A percentile compares a stretch with the other conserved stretches of the same genome.
Conservation (phyloP, 257 asterid genomes). For the Ilex aquifolium region DNA sequence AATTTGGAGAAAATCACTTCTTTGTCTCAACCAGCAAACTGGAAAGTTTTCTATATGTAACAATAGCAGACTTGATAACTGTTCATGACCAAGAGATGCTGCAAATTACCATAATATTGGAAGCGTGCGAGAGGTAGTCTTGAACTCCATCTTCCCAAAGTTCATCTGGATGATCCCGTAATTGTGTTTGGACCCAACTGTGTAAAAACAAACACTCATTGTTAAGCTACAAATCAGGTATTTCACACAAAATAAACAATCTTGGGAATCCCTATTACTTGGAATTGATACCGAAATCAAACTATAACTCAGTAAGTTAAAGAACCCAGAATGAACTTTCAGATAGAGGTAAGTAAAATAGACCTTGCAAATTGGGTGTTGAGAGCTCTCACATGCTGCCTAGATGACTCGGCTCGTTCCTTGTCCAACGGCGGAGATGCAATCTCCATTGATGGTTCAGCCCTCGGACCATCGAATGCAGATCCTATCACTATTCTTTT, state of each 20-base stretch:
- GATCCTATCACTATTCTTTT: constrained; percentile 59
- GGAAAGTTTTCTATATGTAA: not conserved
- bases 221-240: constrained; percentile 6
- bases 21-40: not conserved
- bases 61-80: not conserved
- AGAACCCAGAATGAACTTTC: not conserved
- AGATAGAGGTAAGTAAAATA: not conserved
- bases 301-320: not conserved
- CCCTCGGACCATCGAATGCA: constrained; percentile 34
- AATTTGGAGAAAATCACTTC: not conserved
- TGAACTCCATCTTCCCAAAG: constrained; percentile 96
- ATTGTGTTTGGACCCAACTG: constrained; percentile 93
- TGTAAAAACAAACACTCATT: constrained; percentile 7
- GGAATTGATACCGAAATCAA: too few species aligned
- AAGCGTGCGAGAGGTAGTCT: constrained; percentile 83
- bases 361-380: constrained; percentile 91
- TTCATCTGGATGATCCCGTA: constrained; percentile 90
- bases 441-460: constrained; percentile 36
- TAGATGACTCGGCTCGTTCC: constrained; percentile 80
- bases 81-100: not conserved
- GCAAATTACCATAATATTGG: constrained; percentile 59
- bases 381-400: constrained; percentile 93
- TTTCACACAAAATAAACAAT: constrained; percentile 1
- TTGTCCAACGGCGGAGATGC: constrained; percentile 42
- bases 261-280: too few species aligned